Evolutionary conservation across 495 filamentous ascomycete genomes (phyloP), one percentile per base, ranked within the genome.

Genomic region (Talaromyces adpressus): DNA sequence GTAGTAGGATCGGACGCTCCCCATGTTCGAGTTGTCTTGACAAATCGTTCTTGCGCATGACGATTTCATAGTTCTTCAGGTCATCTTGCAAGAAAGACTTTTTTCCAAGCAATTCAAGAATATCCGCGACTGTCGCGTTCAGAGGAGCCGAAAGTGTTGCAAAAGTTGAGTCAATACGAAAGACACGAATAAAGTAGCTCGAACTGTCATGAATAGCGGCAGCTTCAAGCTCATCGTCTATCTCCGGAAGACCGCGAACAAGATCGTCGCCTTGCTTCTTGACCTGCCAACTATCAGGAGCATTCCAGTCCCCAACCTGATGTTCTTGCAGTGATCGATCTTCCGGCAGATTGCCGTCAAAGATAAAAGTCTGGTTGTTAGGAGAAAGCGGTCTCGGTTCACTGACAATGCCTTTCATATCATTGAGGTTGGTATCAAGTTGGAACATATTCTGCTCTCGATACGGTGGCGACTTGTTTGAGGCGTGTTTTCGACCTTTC

Each of bases 231-330:
- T 72, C 71, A 25, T 87, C 82, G 62, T 84, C 84, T 51, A 88
- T 83, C 57, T 91, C 88, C n/a, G 72, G 72, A 9, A 87, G 65
- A 18, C 81, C 74, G 18, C 75, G 67, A 39, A 84, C 76, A 67
- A 87, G 84, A 56, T 93, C 91, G 56, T 92, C 84, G 11, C 79
- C 77, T 29, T 79, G 78, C 63, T 82, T 86, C 65, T 87, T 90
- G 36, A 96, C 91, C 36, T 89, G 90, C 93, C 93, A 97, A 72
- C 91, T 94, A 71, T 97, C 93, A 11, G 93, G 93, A 3, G 92
- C 91, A 73, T 91, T 87, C 93, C 93, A 97, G 6, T 82, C 80
- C 3, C 79, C 78, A 59, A 64, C 60, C n/a, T 72, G 53, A 34
- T 72, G 65, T 49, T 68, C 67, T 66, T 69, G 72, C 75, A 60